A percentile compares a stretch with the other conserved stretches of the same genome.
phyloP scores from a whole-genome alignment of 228 moss, liverwort and hornwort species.

The Sphagnum magellanicum region DNA sequence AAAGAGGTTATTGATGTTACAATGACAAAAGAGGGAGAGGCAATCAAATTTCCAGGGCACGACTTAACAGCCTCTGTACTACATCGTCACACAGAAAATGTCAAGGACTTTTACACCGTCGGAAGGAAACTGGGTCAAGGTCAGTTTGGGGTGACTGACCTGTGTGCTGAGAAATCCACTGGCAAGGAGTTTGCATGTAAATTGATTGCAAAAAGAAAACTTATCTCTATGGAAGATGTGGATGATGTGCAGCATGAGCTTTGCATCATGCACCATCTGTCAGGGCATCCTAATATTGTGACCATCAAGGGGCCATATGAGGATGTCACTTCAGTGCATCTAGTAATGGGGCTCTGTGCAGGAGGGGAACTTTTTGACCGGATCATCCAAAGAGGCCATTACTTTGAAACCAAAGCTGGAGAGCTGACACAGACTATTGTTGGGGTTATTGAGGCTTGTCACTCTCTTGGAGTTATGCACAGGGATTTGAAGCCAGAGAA shows the following conservation, averaged over 20 bases:
- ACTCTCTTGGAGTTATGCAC: slow-evolving; percentile 53
- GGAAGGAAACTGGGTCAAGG: slow-evolving; percentile 45
- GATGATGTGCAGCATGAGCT: slow-evolving; percentile 48
- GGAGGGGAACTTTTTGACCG: slow-evolving; percentile 53
- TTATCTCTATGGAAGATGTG: slow-evolving; percentile 47
- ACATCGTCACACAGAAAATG: slow-evolving; percentile 37
- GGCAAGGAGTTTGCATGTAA: slow-evolving; percentile 45
- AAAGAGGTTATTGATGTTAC: slow-evolving; percentile 2
- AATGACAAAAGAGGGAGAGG: slow-evolving; percentile 26
- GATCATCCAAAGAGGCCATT: slow-evolving; percentile 42
- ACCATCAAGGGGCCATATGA: slow-evolving; percentile 51
- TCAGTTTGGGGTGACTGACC: slow-evolving; percentile 40
- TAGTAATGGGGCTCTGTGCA: slow-evolving; percentile 56
- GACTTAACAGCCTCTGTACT: slow-evolving; percentile 43
- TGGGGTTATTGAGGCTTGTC: slow-evolving; percentile 52
- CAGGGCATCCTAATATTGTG: slow-evolving; percentile 52
- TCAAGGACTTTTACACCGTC: slow-evolving; percentile 37
- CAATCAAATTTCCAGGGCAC: slow-evolving; percentile 36
- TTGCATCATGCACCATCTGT: slow-evolving; percentile 50
- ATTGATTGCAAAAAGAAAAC: slow-evolving; percentile 45
- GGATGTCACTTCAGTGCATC: slow-evolving; percentile 28
- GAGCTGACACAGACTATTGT: slow-evolving; percentile 41
- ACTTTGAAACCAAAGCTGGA: slow-evolving; percentile 42
- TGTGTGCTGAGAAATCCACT: slow-evolving; percentile 37
- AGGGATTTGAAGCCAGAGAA: slow-evolving; percentile 47